These are phyloP conservation scores for Casuarina cunninghamiana DNA, from an alignment of 306 rosid species.

Conservation along the genomic window DNA sequence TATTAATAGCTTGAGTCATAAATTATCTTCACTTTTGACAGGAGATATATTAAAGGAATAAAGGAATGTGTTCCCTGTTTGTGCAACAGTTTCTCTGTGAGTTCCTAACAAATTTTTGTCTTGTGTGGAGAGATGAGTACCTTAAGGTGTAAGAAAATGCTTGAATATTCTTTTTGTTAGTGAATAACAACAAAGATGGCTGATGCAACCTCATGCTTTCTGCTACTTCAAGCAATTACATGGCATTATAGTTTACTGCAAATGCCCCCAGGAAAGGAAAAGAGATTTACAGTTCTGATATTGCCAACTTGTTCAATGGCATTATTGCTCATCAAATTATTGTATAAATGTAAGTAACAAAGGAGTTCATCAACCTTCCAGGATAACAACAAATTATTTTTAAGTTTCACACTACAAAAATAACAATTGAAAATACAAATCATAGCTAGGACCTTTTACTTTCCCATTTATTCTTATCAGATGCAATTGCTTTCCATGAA, in stretches of 20 bases:
- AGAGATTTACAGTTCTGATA: background rate
- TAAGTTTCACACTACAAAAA: background rate
- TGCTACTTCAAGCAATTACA: background rate
- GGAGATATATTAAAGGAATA: background rate
- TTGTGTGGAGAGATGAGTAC: background rate
- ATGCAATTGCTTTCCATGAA: conserved; percentile 22
- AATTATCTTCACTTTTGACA: background rate
- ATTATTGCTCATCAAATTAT: background rate
- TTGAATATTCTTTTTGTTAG: background rate
- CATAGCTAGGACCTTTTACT: conserved; percentile 16
- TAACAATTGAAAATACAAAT: background rate
- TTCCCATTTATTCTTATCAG: conserved; percentile 31
- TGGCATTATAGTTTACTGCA: background rate
- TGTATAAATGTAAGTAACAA: background rate
- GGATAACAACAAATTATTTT: background rate
- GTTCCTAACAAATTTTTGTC: background rate
- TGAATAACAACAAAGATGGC: background rate
- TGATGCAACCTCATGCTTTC: background rate
- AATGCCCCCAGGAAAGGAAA: background rate
- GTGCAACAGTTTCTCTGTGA: background rate
- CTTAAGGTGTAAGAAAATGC: background rate
- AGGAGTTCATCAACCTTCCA: background rate
- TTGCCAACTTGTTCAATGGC: background rate
- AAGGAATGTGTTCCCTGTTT: background rate
- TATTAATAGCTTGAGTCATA: conserved; percentile 24